These are phyloP conservation scores for Amphibolis antarctica DNA, from an alignment of 106 monocot genomes.

Conservation along the genomic window DNA sequence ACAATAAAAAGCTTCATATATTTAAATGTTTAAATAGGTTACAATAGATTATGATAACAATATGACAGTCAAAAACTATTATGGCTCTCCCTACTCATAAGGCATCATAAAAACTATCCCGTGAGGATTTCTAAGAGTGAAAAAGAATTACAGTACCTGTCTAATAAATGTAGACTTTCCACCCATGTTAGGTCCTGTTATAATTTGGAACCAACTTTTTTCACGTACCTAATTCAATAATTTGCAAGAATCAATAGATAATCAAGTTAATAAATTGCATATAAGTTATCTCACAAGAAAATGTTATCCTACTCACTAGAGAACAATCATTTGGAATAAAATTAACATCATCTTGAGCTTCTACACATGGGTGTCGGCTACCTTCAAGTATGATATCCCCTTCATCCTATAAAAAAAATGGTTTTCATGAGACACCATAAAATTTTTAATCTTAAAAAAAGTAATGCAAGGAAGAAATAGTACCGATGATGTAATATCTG, in stretches of 20 bases:
- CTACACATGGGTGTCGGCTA: conserved; percentile 94
- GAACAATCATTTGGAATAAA: conserved; percentile 97
- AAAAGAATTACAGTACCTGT: conserved; percentile 38
- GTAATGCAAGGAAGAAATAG: not conserved
- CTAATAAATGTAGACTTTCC: conserved; percentile 98
- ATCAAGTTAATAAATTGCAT: too few relatives aligned
- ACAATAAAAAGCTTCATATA: too few relatives aligned
- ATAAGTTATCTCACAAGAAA: too few relatives aligned
- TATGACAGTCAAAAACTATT: too few relatives aligned
- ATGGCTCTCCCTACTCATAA: too few relatives aligned
- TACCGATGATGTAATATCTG: conserved; percentile 75
- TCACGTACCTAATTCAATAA: conserved; percentile 52
- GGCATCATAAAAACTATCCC: too few relatives aligned
- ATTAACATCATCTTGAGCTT: conserved; percentile 93
- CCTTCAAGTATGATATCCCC: conserved; percentile 93
- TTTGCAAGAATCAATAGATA: not conserved
- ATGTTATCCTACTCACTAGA: conserved; percentile 43
- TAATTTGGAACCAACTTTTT: conserved; percentile 97
- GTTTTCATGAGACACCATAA: not conserved
- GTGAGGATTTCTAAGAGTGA: not conserved
- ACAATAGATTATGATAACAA: too few relatives aligned
- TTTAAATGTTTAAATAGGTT: too few relatives aligned
- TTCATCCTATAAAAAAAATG: conserved; percentile 52
- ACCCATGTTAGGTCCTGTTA: conserved; percentile 99
- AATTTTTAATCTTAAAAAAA: not conserved